Percentiles rank a stretch among this genome's conserved stretches.
Conservation (phyloP, 1,139 yeast species). For the Hanseniaspora uvarum region DNA sequence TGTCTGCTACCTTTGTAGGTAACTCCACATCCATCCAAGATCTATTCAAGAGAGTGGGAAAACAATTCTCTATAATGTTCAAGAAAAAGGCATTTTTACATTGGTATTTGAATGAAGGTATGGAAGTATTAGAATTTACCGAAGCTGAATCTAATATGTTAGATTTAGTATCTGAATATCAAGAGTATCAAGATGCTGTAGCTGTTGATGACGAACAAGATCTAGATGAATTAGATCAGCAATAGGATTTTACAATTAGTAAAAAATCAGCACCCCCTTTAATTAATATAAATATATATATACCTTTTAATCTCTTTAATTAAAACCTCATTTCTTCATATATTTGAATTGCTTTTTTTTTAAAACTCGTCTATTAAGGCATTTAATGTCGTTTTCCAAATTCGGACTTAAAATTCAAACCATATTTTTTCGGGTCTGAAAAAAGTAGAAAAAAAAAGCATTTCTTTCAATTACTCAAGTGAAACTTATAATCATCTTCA, state of each 20-base stretch:
- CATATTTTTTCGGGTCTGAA: too few relatives aligned
- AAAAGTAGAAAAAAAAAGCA: background rate
- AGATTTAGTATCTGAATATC: conserved; percentile 80
- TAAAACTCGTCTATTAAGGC: background rate
- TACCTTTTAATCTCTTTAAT: background rate
- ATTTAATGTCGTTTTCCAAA: background rate
- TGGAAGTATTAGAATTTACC: conserved; percentile 88
- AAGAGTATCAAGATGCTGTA: conserved; percentile 81
- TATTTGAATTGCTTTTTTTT: background rate
- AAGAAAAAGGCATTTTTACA: conserved; percentile 90
- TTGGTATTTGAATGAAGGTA: conserved; percentile 91
- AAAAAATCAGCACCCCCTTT: background rate
- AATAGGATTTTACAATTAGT: background rate
- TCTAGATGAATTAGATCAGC: conserved; percentile 44
- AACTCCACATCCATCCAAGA: conserved; percentile 89
- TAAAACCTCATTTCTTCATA: background rate
- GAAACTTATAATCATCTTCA: too few relatives aligned
- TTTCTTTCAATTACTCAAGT: too few relatives aligned
- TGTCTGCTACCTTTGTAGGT: conserved; percentile 87
- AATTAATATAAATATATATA: background rate
- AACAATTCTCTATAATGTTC: conserved; percentile 84
- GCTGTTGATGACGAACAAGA: conserved; percentile 60
- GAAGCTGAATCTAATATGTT: conserved; percentile 78
- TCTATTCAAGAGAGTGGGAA: conserved; percentile 79
- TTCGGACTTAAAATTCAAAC: background rate